Evolutionary conservation across 108 stramenopile species (phyloP), one percentile per base, ranked within the genome.

Genomic region (Cyclotella cryptica): DNA sequence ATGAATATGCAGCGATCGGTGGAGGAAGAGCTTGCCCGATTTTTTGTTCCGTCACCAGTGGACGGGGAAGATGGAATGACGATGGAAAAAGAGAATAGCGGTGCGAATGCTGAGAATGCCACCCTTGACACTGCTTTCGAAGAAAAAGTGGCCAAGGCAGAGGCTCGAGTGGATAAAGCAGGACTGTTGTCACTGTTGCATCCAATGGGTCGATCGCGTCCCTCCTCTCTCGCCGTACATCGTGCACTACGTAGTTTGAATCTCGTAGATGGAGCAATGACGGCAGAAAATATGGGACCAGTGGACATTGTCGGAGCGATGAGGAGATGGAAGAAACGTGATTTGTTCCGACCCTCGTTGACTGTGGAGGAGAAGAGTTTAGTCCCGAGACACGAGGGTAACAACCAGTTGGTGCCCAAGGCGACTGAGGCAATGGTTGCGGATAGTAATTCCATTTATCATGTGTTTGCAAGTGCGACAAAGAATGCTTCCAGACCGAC

Each of bases 21-120:
- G 28, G 72, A 72, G 67, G 83, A 84, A 41, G 83, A 84, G 71
- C 46, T 84, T 60, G 72, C 77, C 52, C 57, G 77, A 21, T 82
- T 58, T 41, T 49, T 82, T 47, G 54, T 59, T 51, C n/a, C 60
- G 15, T 13, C 60, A 13, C 64, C 26, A 19, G 19, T 26, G 0
- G 29, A 39, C 3, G 52, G 41, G 44, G 74, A 82, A 27, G 39
- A 57, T 57, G 2, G 24, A 26, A 26, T 55, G 54, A 17, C 47
- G 11, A 41, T 43, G 22, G 41, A 59, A 21, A 69, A 73, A 44
- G 57, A 17, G 21, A 57, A 67, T 67, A 27, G 22, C 53, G 52
- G 52, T n/a, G 59, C 22, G 0, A n/a, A 22, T 19, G 44, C 41
- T 39, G 39, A 40, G 0, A 49, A 11, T 44, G 47, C 21, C 2